Evolutionary conservation across 169 alveolate species (phyloP).

Genomic region (Theileria equi): DNA sequence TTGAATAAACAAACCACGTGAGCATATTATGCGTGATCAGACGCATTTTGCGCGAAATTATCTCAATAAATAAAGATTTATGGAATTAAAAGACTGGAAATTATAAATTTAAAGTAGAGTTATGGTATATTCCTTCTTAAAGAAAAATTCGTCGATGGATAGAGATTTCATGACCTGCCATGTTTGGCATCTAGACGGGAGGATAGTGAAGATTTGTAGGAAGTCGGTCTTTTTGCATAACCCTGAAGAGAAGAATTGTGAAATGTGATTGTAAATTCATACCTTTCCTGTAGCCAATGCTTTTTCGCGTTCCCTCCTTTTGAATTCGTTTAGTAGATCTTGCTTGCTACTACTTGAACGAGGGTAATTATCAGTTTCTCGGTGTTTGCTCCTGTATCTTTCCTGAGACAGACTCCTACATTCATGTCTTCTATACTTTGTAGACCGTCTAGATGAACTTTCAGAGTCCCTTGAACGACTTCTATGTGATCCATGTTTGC

Average conservation of each 20-base stretch:
- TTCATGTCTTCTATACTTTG: background rate
- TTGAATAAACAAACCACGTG: slow-evolving; percentile 73
- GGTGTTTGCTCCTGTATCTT: background rate
- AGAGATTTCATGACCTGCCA: slow-evolving; percentile 12
- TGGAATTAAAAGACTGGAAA: background rate
- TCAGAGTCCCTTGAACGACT: slow-evolving; percentile 32
- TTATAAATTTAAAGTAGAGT: background rate
- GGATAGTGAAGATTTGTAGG: slow-evolving; percentile 73
- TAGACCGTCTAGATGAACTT: slow-evolving; percentile 4
- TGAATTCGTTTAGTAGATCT: slow-evolving; percentile 62
- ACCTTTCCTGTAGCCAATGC: slow-evolving; percentile 76
- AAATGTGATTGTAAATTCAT: background rate
- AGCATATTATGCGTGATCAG: slow-evolving; percentile 75
- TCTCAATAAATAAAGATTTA: background rate
- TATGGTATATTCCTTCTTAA: no score
- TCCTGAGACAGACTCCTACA: slow-evolving; percentile 4
- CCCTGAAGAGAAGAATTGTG: slow-evolving; percentile 30
- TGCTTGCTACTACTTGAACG: slow-evolving; percentile 55
- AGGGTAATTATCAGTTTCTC: slow-evolving; percentile 12
- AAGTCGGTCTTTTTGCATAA: slow-evolving; percentile 72
- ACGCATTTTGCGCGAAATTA: slow-evolving; percentile 51
- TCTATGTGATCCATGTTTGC: slow-evolving; percentile 31
- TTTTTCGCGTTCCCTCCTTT: slow-evolving; percentile 68
- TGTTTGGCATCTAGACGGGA: slow-evolving; percentile 61
- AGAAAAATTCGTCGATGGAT: background rate